Evolutionary conservation across 208 protist species (phyloP).

Genomic region (Acanthamoeba healyi): DNA sequence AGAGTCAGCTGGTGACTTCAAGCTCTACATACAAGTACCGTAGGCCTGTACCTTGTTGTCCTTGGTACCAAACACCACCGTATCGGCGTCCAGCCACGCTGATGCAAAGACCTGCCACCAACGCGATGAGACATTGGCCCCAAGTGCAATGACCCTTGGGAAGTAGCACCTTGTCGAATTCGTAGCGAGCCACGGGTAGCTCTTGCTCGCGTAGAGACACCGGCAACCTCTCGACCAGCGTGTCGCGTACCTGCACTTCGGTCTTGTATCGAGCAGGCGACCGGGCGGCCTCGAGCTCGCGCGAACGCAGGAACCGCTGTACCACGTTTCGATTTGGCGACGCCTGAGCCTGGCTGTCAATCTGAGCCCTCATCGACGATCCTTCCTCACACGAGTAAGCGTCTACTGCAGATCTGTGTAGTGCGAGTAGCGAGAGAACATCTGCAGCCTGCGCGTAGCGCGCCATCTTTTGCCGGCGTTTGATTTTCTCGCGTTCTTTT

Average conservation of each 20-base stretch:
- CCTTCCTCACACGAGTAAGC: too few relatives aligned
- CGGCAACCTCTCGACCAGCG: background rate
- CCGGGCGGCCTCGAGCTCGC: background rate
- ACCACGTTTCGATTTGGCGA: background rate
- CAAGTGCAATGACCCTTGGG: background rate
- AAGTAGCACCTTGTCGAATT: background rate
- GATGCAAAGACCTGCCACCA: background rate
- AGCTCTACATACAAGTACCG: too few relatives aligned
- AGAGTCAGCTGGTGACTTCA: too few relatives aligned
- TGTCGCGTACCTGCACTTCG: background rate
- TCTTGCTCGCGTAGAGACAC: background rate
- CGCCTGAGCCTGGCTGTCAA: background rate
- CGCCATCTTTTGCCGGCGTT: too few relatives aligned
- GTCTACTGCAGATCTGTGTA: too few relatives aligned
- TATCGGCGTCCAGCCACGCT: constrained; percentile 16
- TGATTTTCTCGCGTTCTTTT: too few relatives aligned
- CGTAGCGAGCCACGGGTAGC: constrained; percentile 31
- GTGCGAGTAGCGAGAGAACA: too few relatives aligned
- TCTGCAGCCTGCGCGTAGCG: too few relatives aligned
- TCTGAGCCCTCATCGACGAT: background rate
- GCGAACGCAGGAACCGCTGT: background rate
- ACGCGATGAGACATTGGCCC: background rate
- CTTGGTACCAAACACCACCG: constrained; percentile 37
- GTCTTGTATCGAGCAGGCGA: background rate
- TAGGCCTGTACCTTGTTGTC: constrained; percentile 37